A percentile compares a stretch with the other conserved stretches of the same genome.
Evolutionary conservation across 768 basidiomycete genomes (phyloP).

Genomic region (Lyophyllum semitale): DNA sequence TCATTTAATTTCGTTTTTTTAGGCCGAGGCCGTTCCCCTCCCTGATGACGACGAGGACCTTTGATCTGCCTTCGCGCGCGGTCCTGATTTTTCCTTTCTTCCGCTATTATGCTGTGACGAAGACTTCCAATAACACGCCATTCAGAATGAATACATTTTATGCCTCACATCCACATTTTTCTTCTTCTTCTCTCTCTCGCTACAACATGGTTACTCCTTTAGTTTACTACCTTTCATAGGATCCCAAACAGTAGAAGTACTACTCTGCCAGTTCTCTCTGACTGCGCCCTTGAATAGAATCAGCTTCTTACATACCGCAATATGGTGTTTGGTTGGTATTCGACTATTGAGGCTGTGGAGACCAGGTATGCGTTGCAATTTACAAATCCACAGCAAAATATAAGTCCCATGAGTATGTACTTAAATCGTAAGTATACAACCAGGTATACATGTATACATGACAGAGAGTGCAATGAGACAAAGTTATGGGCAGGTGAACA

Average conservation of each 20-base stretch:
- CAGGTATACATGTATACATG: too few species aligned
- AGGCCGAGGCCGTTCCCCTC: constrained; percentile 92
- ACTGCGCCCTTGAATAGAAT: constrained; percentile 19
- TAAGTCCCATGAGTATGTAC: too few species aligned
- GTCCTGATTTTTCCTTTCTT: constrained; percentile 15
- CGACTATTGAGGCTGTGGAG: too few species aligned
- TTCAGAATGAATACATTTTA: constrained; percentile 26
- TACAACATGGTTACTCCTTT: constrained; percentile 10
- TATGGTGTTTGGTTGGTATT: background rate
- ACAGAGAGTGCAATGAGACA: too few species aligned
- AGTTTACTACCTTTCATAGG: constrained; percentile 12
- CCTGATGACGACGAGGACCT: constrained; percentile 97
- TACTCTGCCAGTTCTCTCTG: constrained; percentile 11
- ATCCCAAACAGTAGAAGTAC: constrained; percentile 19
- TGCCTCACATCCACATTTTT: constrained; percentile 16
- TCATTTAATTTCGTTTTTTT: background rate
- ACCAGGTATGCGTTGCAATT: too few species aligned
- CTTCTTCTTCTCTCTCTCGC: background rate
- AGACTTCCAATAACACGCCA: constrained; percentile 25
- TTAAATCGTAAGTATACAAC: too few species aligned
- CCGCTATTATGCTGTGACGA: constrained; percentile 23
- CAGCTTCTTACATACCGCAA: constrained; percentile 3
- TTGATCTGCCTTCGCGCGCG: constrained; percentile 34
- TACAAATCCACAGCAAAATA: too few species aligned
- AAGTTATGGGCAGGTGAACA: too few species aligned